These are phyloP conservation scores for Mucor mucedo DNA, from an alignment of 371 early-diverging fungal genomes.

Conservation along the genomic window DNA sequence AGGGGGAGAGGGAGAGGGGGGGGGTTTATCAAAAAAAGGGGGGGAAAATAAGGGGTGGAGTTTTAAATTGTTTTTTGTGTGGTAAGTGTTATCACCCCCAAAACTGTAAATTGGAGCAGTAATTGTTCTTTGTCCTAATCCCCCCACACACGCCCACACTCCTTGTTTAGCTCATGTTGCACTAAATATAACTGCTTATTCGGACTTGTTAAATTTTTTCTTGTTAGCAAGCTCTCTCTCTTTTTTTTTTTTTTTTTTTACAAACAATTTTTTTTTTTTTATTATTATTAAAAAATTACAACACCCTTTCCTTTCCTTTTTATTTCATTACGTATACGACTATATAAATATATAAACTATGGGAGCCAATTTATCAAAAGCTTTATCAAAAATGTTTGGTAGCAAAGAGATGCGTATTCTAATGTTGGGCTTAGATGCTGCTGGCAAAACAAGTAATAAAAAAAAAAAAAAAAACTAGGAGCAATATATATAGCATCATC, in stretches of 20 bases:
- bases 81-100: too few relatives aligned
- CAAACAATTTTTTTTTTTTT: conserved; percentile 10
- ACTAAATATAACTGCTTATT: conserved; percentile 17
- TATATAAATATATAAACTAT: conserved; percentile 33
- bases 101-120: not conserved
- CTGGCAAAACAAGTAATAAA: conserved; percentile 88
- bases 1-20: not conserved
- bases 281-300: conserved; percentile 7
- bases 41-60: not conserved
- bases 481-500: too few relatives aligned
- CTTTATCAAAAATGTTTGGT: conserved; percentile 71
- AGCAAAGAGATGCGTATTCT: conserved; percentile 90
- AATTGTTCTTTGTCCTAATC: not conserved
- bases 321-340: conserved; percentile 4
- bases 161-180: conserved; percentile 10
- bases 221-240: not conserved
- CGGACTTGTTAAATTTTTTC: conserved; percentile 16
- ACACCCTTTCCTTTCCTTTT: conserved; percentile 28
- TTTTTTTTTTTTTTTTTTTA: conserved; percentile 21
- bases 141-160: too few relatives aligned
- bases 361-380: conserved; percentile 66
- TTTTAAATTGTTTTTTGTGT: not conserved
- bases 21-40: not conserved
- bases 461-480: not conserved
- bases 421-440: conserved; percentile 92